Conservation (phyloP, 352 stramenopile genomes). For the Phytopythium boreale region DNA sequence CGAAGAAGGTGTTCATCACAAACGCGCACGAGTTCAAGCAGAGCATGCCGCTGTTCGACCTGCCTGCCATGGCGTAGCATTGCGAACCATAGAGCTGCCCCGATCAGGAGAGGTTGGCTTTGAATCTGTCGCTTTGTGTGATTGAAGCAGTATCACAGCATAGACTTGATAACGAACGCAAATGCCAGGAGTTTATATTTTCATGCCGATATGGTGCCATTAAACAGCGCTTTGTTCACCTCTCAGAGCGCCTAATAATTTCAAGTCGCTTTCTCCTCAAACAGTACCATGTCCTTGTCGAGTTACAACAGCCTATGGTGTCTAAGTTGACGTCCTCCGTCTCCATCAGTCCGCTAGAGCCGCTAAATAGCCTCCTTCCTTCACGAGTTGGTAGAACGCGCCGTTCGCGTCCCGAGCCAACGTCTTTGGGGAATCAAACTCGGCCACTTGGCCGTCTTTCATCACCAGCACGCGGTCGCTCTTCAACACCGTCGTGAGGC, state of each 20-base stretch:
- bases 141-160: not conserved
- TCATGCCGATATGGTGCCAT: conserved; percentile 1
- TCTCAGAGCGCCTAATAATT: too few relatives aligned
- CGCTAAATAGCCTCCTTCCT: conserved; percentile 21
- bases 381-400: conserved; percentile 10
- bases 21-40: conserved; percentile 26
- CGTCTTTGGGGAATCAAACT: conserved; percentile 75
- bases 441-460: conserved; percentile 73
- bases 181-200: too few relatives aligned
- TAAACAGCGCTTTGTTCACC: too few relatives aligned
- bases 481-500: conserved; percentile 89
- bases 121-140: not conserved
- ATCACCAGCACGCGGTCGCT: conserved; percentile 86
- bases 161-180: too few relatives aligned
- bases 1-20: conserved; percentile 20
- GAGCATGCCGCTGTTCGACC: conserved; percentile 13
- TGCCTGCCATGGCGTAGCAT: not conserved
- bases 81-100: not conserved
- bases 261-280: too few relatives aligned
- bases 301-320: too few relatives aligned
- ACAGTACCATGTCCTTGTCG: too few relatives aligned
- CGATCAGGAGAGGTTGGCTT: too few relatives aligned
- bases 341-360: not conserved
- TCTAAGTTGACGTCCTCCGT: too few relatives aligned
- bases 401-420: conserved; percentile 16